phyloP scores from a whole-genome alignment of 768 basidiomycete species.

The Tulasnella sp. region DNA sequence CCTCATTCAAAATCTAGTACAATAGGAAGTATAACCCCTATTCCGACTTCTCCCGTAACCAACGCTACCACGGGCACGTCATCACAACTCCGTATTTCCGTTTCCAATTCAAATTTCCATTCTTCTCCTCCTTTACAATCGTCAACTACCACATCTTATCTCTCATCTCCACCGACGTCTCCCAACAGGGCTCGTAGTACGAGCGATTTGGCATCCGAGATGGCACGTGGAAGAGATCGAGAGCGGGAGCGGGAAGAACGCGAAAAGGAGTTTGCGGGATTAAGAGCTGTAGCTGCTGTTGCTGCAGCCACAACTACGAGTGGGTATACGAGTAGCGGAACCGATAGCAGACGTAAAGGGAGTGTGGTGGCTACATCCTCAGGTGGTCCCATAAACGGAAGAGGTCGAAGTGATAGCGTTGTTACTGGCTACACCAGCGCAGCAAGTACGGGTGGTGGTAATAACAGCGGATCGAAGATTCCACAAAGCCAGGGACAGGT shows the following conservation, averaged over 20 bases:
- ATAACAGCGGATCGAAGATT: background rate
- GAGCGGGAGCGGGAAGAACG: conserved; percentile 3
- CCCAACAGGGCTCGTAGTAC: conserved; percentile 12
- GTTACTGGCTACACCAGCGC: background rate
- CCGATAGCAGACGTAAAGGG: background rate
- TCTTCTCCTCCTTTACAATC: background rate
- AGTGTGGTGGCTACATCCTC: background rate
- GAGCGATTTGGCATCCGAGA: conserved; percentile 9
- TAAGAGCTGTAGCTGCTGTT: background rate
- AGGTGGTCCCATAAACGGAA: too few relatives aligned
- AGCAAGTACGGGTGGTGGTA: background rate
- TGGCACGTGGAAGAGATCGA: conserved; percentile 3
- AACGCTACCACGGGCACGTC: background rate
- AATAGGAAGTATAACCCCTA: too few relatives aligned
- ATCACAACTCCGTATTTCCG: background rate
- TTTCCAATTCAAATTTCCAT: background rate
- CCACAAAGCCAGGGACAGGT: too few relatives aligned
- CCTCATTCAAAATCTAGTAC: too few relatives aligned
- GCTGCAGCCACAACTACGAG: background rate
- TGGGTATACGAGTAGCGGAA: conserved; percentile 1
- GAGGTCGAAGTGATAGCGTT: background rate
- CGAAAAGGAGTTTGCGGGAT: background rate
- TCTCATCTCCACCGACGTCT: conserved; percentile 9
- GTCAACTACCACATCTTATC: too few relatives aligned
- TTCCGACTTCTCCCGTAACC: background rate